Percentiles rank a stretch among this genome's conserved stretches.
These are phyloP conservation scores for Fusarium armeniacum DNA, from an alignment of 2,329 filamentous ascomycete genomes.

Conservation along the genomic window DNA sequence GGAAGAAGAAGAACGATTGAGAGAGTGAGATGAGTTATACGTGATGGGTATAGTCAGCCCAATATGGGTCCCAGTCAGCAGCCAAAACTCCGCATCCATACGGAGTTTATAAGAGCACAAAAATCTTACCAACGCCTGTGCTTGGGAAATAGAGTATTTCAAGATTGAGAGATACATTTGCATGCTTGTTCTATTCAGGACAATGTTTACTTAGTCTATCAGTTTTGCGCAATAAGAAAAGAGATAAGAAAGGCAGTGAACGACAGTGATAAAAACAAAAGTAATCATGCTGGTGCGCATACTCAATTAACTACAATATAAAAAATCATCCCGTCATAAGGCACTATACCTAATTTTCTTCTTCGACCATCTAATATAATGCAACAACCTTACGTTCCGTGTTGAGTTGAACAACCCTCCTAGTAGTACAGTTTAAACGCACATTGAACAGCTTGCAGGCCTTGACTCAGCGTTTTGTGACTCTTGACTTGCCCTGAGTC, in stretches of 20 bases:
- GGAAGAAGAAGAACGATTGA: background rate
- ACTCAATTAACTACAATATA: constrained; percentile 10
- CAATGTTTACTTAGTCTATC: background rate
- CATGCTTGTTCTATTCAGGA: background rate
- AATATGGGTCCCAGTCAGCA: constrained; percentile 1
- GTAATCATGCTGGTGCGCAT: background rate
- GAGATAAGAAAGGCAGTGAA: background rate
- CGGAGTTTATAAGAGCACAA: background rate
- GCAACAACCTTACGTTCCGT: background rate
- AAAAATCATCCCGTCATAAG: constrained; percentile 25
- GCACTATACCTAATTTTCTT: background rate
- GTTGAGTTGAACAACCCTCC: background rate
- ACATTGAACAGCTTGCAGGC: background rate
- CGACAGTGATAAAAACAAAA: background rate
- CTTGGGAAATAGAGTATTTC: background rate
- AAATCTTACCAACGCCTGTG: background rate
- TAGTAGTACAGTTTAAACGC: background rate
- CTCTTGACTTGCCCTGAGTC: constrained; percentile 15
- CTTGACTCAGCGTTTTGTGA: background rate
- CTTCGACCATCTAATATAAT: background rate
- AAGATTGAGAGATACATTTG: background rate
- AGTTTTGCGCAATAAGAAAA: background rate
- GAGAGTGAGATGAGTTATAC: background rate
- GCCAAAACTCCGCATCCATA: background rate
- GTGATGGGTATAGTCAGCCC: constrained; percentile 17